phyloP scores from a whole-genome alignment of 179 eudicot species.

The Spinacia oleracea region DNA sequence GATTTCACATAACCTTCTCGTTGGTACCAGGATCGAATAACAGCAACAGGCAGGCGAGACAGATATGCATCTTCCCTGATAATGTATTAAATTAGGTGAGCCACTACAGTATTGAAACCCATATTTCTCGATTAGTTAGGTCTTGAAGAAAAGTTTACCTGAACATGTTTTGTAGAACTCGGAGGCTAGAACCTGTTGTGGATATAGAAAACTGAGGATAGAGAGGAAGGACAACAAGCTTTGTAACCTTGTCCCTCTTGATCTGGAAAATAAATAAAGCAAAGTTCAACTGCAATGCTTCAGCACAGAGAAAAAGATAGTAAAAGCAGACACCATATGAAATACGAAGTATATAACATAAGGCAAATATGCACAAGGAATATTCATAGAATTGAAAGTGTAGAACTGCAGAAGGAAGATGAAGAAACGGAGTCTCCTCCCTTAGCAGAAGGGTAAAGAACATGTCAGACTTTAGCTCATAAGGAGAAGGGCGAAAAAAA shows the following conservation, averaged over 20 bases:
- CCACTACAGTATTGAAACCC: not conserved
- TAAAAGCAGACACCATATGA: not conserved
- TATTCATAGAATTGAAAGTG: not conserved
- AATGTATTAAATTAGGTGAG: conserved; percentile 13
- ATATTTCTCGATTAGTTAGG: not conserved
- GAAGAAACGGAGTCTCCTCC: not conserved
- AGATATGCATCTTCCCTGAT: conserved; percentile 71
- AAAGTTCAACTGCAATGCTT: conserved; percentile 10
- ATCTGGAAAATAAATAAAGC: conserved; percentile 41
- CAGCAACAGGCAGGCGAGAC: conserved; percentile 79
- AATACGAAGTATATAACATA: too few relatives aligned
- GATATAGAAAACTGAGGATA: conserved; percentile 94
- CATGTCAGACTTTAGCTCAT: not conserved
- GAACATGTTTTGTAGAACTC: conserved; percentile 73
- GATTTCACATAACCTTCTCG: conserved; percentile 88
- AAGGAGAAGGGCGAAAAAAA: not conserved
- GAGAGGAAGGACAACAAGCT: conserved; percentile 81
- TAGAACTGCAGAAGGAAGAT: not conserved
- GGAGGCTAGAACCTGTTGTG: conserved; percentile 89
- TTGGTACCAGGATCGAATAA: conserved; percentile 95
- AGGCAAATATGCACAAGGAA: too few relatives aligned
- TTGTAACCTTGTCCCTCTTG: conserved; percentile 75
- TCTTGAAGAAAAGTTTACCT: conserved; percentile 40
- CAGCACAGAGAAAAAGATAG: not conserved
- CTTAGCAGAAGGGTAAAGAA: not conserved